These are phyloP conservation scores for Vigna reflexopilosa DNA, from an alignment of 306 rosid genomes.

Conservation along the genomic window DNA sequence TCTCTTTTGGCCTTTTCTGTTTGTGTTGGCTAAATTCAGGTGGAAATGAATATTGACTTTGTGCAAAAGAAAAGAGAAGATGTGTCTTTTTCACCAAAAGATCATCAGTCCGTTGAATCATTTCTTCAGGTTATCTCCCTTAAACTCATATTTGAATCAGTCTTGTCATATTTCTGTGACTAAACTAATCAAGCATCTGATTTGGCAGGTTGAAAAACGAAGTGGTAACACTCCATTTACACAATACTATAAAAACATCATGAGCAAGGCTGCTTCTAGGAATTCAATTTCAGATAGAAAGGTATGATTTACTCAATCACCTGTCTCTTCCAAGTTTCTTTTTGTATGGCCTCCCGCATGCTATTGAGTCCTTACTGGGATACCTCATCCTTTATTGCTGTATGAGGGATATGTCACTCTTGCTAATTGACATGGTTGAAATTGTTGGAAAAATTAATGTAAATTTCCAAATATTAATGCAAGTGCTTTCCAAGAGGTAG, in stretches of 20 bases:
- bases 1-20: background rate
- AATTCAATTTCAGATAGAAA: slow-evolving; percentile 54
- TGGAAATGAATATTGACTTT: slow-evolving; percentile 76
- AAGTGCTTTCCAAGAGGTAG: background rate
- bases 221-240: slow-evolving; percentile 61
- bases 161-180: slow-evolving; percentile 26
- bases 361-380: background rate
- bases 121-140: slow-evolving; percentile 80
- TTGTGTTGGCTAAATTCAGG: slow-evolving; percentile 57
- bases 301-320: slow-evolving; percentile 57
- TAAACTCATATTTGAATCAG: background rate
- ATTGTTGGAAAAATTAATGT: background rate
- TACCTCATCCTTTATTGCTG: background rate
- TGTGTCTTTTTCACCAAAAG: slow-evolving; percentile 81
- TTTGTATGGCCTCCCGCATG: background rate
- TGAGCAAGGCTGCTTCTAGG: slow-evolving; percentile 77
- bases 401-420: background rate
- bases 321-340: background rate
- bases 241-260: slow-evolving; percentile 82
- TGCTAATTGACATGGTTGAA: background rate
- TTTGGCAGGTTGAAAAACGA: slow-evolving; percentile 73
- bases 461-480: background rate
- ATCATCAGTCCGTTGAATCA: slow-evolving; percentile 71
- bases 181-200: slow-evolving; percentile 35
- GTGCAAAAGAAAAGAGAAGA: slow-evolving; percentile 86